A percentile compares a stretch with the other conserved stretches of the same genome.
Evolutionary conservation across 768 basidiomycete species (phyloP).

Genomic region (Gloeostereum incarnatum): DNA sequence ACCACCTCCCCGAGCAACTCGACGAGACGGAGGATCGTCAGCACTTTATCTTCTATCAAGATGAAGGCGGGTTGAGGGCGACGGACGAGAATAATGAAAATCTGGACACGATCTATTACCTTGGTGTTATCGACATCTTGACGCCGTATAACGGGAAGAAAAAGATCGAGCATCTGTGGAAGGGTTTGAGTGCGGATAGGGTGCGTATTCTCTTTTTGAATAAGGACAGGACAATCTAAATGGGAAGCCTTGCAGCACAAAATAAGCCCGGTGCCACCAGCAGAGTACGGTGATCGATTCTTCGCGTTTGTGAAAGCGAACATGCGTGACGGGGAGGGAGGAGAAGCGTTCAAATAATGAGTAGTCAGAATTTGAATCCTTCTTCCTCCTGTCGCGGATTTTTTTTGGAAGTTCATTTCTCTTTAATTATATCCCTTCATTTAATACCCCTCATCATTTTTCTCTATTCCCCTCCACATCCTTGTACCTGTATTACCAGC

Average conservation of each 20-base stretch:
- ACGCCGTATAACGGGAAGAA: conserved; percentile 81
- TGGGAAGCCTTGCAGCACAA: conserved; percentile 52
- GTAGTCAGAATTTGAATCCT: too few relatives aligned
- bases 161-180: conserved; percentile 86
- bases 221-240: conserved; percentile 3
- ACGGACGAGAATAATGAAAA: conserved; percentile 78
- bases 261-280: conserved; percentile 87
- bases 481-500: too few relatives aligned
- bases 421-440: too few relatives aligned
- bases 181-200: conserved; percentile 78
- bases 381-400: too few relatives aligned
- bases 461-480: too few relatives aligned
- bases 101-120: conserved; percentile 79
- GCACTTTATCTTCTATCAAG: conserved; percentile 91
- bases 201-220: conserved; percentile 42
- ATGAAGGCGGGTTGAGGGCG: conserved; percentile 88
- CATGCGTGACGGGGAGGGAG: conserved; percentile 75
- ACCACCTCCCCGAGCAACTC: conserved; percentile 55
- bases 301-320: conserved; percentile 77
- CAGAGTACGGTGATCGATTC: conserved; percentile 86
- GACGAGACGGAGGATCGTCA: conserved; percentile 56
- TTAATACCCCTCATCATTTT: too few relatives aligned
- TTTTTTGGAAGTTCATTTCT: too few relatives aligned
- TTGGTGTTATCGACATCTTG: conserved; percentile 94
- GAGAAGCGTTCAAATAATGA: conserved; percentile 2